Conservation (phyloP, 805 yeast genomes). For the Nematodospora valgi region DNA sequence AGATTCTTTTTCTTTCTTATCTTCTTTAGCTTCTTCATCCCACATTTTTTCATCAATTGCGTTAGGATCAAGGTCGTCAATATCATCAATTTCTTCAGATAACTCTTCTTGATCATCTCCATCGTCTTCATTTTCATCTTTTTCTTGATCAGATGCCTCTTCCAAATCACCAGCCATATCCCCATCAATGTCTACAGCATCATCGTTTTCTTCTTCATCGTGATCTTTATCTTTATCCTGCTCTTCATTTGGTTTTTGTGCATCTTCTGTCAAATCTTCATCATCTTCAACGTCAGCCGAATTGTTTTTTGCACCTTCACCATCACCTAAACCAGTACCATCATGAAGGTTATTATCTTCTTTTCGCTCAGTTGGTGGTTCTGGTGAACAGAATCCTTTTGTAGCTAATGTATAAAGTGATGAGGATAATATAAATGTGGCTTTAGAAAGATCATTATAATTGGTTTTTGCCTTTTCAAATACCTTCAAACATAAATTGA, state of each 20-base stretch:
- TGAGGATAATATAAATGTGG: constrained; percentile 56
- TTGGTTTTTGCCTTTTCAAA: constrained; percentile 42
- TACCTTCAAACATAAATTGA: constrained; percentile 43
- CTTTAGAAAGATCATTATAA: constrained; percentile 55
- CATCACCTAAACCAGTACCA: constrained; percentile 93
- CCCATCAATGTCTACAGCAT: constrained; percentile 92
- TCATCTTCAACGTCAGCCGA: constrained; percentile 88
- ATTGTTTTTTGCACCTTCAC: constrained; percentile 78
- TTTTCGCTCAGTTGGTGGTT: constrained; percentile 64
- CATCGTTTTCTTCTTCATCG: constrained; percentile 69
- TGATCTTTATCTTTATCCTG: constrained; percentile 57
- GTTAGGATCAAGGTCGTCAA: constrained; percentile 89
- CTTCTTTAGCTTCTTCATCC: constrained; percentile 85
- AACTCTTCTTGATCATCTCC: constrained; percentile 56
- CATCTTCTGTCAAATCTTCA: constrained; percentile 79
- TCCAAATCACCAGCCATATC: constrained; percentile 95
- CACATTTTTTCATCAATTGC: constrained; percentile 97
- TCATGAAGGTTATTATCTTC: constrained; percentile 60
- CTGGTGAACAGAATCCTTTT: constrained; percentile 92
- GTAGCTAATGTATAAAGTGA: constrained; percentile 60
- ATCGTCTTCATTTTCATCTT: constrained; percentile 52
- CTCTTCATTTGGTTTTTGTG: constrained; percentile 75
- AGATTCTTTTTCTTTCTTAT: constrained; percentile 74
- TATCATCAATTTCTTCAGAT: constrained; percentile 86
- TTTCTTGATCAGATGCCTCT: constrained; percentile 68